phyloP scores from a whole-genome alignment of 2,329 filamentous ascomycete genomes.

The Zelopaecilomyces penicillatus region DNA sequence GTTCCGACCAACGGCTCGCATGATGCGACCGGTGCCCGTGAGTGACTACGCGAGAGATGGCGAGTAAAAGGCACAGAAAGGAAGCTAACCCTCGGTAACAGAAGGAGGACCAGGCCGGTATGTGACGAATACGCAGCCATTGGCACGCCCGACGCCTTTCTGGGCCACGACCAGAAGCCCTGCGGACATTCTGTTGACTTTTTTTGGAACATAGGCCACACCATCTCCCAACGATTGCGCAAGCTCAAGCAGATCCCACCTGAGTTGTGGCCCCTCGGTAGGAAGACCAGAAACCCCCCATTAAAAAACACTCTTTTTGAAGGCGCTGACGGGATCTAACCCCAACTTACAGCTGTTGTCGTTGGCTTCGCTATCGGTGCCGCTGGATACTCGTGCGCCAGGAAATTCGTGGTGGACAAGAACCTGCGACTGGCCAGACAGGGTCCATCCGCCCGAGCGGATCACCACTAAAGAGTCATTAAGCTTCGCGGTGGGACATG shows the following conservation, averaged over 20 bases:
- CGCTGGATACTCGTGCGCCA: slow-evolving; percentile 70
- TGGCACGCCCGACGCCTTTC: slow-evolving; percentile 3
- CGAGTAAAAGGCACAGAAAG: slow-evolving; percentile 8
- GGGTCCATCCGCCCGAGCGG: slow-evolving; percentile 35
- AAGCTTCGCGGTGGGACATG: not conserved
- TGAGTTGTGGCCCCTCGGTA: slow-evolving; percentile 92
- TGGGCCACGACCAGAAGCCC: not conserved
- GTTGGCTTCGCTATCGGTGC: slow-evolving; percentile 76
- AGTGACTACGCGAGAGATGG: slow-evolving; percentile 16
- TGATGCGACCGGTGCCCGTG: slow-evolving; percentile 67
- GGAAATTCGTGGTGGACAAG: slow-evolving; percentile 84
- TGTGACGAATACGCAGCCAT: slow-evolving; percentile 25
- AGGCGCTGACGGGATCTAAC: too few species aligned
- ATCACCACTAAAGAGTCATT: slow-evolving; percentile 19
- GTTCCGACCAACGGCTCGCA: slow-evolving; percentile 56
- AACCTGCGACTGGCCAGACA: slow-evolving; percentile 80
- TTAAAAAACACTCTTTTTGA: not conserved
- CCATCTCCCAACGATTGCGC: slow-evolving; percentile 89
- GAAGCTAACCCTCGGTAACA: slow-evolving; percentile 28
- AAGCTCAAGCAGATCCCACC: slow-evolving; percentile 82
- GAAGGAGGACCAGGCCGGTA: slow-evolving; percentile 62
- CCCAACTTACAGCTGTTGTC: slow-evolving; percentile 58
- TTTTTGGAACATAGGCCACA: slow-evolving; percentile 61
- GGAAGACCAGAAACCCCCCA: slow-evolving; percentile 9
- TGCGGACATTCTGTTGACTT: slow-evolving; percentile 13